Base-by-base conservation (phyloP, 2,329 filamentous ascomycete genomes). In the Nigrograna mackinnonii region DNA sequence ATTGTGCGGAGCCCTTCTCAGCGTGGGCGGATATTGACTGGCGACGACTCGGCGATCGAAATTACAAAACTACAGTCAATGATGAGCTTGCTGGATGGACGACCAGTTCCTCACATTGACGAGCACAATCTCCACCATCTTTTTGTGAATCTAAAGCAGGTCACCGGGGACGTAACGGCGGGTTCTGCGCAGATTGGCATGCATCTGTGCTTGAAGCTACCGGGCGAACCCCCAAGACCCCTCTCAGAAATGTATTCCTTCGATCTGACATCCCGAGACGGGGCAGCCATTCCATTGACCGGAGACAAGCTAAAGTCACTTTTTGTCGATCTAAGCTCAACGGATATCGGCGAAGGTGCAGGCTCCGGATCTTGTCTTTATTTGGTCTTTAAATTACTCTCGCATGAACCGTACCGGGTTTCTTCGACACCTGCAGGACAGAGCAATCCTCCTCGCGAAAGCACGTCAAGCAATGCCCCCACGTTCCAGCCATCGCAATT, bases 41-140 rank as follows among this genome's bases (percentile, higher is more conserved):
- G 89, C 11, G 87, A 96, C 39, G 94, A 99, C 68, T 96, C 91
- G 1, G 89, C 94, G 4, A 87, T 97, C 20, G 88, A 96, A 44
- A 82, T 96, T 52, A 92, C 92, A 5, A 90, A 85, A 63, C 75
- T 97, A 43, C 95, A 99, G 72, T 95, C 94, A 4, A 83, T 91
- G 62, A 99, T 99, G 94, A 95, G 91, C 68, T 79, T 97, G 58
- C 77, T 99, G 34, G 86, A 96, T 44, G 86, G 89, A 54, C 83
- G 85, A n/a, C 91, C 91, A 0, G 80, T 82, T 16, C 76, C 82
- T 4, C 74, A 81, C 7, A 70, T 82, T 13, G 91, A 87, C 54
- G 77, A 90, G 54, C 79, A 85, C 37, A 84, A 88, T 24, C 73
- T 95, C 39, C 88, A 96, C 62, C 86, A 97, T 55, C 70, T 95